Conservation (phyloP, 345 rosid genomes). For the Rhodamnia rubescens region DNA sequence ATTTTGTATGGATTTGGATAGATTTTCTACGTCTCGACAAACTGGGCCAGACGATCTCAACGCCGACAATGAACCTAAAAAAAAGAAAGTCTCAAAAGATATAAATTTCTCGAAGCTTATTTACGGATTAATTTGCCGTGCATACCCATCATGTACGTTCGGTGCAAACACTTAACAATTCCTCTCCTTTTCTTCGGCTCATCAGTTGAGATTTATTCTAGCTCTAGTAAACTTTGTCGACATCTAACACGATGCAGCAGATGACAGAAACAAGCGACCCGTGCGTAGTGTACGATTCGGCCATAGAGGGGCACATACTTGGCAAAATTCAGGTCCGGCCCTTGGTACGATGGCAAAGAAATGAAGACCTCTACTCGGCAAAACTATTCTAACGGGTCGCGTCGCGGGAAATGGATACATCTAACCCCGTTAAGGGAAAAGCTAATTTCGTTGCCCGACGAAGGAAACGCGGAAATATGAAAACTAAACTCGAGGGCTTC, state of each 20-base stretch:
- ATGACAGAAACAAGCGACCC: too few species aligned
- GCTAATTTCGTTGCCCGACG: too few species aligned
- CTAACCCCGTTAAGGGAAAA: too few species aligned
- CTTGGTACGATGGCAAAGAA: too few species aligned
- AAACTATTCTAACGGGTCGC: too few species aligned
- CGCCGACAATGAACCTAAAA: fast-evolving
- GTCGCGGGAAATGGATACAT: too few species aligned
- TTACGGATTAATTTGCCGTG: neutral
- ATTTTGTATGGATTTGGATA: neutral
- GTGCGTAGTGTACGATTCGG: too few species aligned
- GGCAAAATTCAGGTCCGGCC: too few species aligned
- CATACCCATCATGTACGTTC: neutral
- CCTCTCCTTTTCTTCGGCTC: too few species aligned
- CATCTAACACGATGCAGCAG: fast-evolving
- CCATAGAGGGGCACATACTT: too few species aligned
- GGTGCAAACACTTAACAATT: fast-evolving
- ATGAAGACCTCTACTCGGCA: too few species aligned
- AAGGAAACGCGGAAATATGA: too few species aligned
- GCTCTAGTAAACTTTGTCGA: fast-evolving
- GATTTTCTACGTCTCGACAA: neutral
- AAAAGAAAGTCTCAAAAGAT: neutral
- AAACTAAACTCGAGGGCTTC: neutral
- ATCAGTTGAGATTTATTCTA: neutral
- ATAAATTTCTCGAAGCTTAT: fast-evolving
- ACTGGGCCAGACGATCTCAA: fast-evolving